Evolutionary conservation across 2,329 filamentous ascomycete genomes (phyloP).

Genomic region (Harringtonia aguacate): DNA sequence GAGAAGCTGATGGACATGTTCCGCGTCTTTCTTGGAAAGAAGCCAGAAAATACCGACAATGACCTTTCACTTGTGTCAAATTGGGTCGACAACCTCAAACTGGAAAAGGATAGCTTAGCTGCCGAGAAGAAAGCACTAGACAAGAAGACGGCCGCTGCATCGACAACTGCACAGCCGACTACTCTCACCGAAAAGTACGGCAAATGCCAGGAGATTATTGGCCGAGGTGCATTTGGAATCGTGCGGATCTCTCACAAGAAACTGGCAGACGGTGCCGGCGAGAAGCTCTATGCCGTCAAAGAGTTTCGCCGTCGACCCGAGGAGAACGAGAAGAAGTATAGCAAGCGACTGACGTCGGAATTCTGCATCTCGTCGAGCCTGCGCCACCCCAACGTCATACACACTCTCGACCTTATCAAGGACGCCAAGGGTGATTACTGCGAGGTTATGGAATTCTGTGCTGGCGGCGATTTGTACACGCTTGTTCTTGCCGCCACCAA

Average conservation of each 20-base stretch:
- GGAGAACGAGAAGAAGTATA: constrained; percentile 94
- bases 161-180: constrained; percentile 21
- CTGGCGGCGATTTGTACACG: constrained; percentile 90
- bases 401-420: constrained; percentile 88
- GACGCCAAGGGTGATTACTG: constrained; percentile 97
- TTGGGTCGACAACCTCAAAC: constrained; percentile 90
- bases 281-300: constrained; percentile 95
- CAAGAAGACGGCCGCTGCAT: constrained; percentile 3
- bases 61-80: constrained; percentile 88
- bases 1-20: constrained; percentile 93
- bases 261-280: constrained; percentile 65
- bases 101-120: constrained; percentile 68
- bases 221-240: constrained; percentile 92
- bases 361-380: constrained; percentile 98
- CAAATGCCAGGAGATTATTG: constrained; percentile 95
- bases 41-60: constrained; percentile 65
- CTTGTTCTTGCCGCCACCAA: constrained; percentile 85
- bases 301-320: constrained; percentile 92
- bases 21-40: constrained; percentile 74
- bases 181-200: constrained; percentile 94
- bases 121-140: constrained; percentile 45
- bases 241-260: constrained; percentile 97
- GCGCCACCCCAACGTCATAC: constrained; percentile 94
- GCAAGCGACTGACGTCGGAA: constrained; percentile 91
- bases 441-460: constrained; percentile 99